Conservation (phyloP, 495 filamentous ascomycete species). For the Penicillium salamii region DNA sequence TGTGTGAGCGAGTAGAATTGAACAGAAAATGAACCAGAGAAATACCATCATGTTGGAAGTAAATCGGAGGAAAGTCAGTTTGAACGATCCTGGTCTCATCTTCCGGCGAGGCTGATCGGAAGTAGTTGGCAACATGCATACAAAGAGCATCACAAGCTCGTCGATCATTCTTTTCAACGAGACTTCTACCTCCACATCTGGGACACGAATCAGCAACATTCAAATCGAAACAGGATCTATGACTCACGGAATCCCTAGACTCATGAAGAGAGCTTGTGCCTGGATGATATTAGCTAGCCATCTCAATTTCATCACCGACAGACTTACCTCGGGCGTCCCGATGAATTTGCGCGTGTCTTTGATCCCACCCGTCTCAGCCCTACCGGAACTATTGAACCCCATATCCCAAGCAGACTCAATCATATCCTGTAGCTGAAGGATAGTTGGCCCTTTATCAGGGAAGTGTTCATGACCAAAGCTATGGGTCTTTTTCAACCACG, state of each 20-base stretch:
- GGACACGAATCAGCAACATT: neutral
- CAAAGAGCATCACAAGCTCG: constrained; percentile 58
- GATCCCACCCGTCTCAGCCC: constrained; percentile 84
- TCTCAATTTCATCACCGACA: neutral
- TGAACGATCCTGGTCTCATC: constrained; percentile 51
- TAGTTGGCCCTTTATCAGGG: constrained; percentile 62
- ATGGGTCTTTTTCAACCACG: constrained; percentile 64
- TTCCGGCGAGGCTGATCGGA: constrained; percentile 46
- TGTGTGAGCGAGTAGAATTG: neutral
- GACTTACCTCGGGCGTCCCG: constrained; percentile 80
- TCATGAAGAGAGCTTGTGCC: constrained; percentile 78
- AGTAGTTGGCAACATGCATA: constrained; percentile 70
- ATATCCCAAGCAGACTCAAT: constrained; percentile 90
- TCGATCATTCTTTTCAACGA: constrained; percentile 35
- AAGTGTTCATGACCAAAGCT: constrained; percentile 60
- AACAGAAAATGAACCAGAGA: neutral
- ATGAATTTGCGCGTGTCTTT: constrained; percentile 90
- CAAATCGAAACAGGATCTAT: neutral
- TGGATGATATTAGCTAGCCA: constrained; percentile 28
- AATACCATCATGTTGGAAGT: constrained; percentile 80
- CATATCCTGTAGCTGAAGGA: constrained; percentile 80
- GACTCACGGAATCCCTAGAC: constrained; percentile 63
- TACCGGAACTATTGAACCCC: constrained; percentile 72
- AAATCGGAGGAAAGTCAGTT: constrained; percentile 77
- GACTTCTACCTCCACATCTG: constrained; percentile 53